Percentiles rank a stretch among this genome's conserved stretches.
phyloP scores from a whole-genome alignment of 768 basidiomycete genomes.

The Pulveroboletus sp. region DNA sequence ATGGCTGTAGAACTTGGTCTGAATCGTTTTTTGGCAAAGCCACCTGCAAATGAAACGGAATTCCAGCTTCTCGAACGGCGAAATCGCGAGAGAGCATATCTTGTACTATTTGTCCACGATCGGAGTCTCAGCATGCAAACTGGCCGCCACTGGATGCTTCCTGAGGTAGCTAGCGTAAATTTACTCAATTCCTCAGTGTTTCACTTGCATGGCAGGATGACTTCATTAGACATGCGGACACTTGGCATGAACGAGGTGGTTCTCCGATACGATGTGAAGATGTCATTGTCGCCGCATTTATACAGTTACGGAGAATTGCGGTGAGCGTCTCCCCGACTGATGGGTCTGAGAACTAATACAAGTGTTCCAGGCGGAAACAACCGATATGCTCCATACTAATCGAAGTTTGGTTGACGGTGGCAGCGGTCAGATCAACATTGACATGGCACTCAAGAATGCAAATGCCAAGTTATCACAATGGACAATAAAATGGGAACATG shows the following conservation, averaged over 20 bases:
- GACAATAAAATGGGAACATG: constrained; percentile 67
- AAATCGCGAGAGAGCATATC: constrained; percentile 82
- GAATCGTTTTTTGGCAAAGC: constrained; percentile 61
- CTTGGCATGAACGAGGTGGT: constrained; percentile 68
- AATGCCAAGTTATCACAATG: constrained; percentile 72
- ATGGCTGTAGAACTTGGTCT: constrained; percentile 85
- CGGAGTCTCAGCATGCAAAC: constrained; percentile 85
- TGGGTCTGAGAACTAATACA: neutral
- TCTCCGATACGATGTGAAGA: constrained; percentile 66
- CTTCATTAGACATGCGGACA: constrained; percentile 61
- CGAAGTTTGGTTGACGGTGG: constrained; percentile 41
- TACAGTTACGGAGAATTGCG: constrained; percentile 76
- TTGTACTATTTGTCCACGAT: constrained; percentile 85
- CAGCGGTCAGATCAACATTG: constrained; percentile 68
- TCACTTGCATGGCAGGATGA: constrained; percentile 48
- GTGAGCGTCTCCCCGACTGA: constrained; percentile 39
- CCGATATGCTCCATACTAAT: constrained; percentile 64
- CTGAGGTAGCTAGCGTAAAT: constrained; percentile 44
- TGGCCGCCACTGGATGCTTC: constrained; percentile 85
- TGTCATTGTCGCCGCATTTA: constrained; percentile 75
- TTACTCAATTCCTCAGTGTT: constrained; percentile 4
- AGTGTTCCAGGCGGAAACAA: constrained; percentile 63
- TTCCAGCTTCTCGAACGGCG: constrained; percentile 71
- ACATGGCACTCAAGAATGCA: constrained; percentile 66
- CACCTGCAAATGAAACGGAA: constrained; percentile 59